These are phyloP conservation scores for Cytospora leucostoma DNA, from an alignment of 2,329 filamentous ascomycete species.

Conservation along the genomic window DNA sequence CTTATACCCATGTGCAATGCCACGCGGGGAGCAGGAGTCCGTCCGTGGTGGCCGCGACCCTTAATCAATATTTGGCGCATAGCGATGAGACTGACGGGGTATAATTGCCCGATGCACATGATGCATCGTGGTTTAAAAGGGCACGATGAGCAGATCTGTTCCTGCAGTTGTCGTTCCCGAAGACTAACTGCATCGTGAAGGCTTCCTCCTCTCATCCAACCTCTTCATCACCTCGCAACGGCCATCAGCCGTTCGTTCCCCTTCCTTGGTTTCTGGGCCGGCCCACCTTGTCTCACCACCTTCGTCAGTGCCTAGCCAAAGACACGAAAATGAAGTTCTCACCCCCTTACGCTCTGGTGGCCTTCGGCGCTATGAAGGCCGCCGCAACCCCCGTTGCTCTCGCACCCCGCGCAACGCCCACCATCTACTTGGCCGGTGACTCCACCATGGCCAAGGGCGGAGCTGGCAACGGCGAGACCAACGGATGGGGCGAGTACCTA, in stretches of 20 bases:
- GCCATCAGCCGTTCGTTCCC: slow-evolving; percentile 9
- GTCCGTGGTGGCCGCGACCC: slow-evolving; percentile 5
- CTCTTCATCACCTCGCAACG: background rate
- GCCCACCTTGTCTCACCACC: slow-evolving; percentile 12
- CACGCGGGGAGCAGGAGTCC: background rate
- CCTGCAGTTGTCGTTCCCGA: background rate
- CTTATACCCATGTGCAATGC: background rate
- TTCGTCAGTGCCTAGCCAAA: background rate
- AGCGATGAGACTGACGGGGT: background rate
- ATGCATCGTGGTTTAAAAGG: background rate
- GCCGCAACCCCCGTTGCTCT: slow-evolving; percentile 28
- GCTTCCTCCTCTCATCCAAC: background rate
- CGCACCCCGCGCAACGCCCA: slow-evolving; percentile 36
- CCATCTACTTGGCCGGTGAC: slow-evolving; percentile 55
- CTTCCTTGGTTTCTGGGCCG: slow-evolving; percentile 8
- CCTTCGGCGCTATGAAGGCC: slow-evolving; percentile 23
- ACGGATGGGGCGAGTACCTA: slow-evolving; percentile 64
- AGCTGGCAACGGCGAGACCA: slow-evolving; percentile 38
- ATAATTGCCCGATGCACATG: background rate
- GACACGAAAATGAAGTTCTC: slow-evolving; percentile 25
- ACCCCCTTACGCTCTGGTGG: slow-evolving; percentile 7
- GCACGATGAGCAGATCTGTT: background rate
- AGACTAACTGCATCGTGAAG: background rate
- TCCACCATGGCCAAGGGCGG: slow-evolving; percentile 54
- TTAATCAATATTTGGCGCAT: slow-evolving; percentile 9